A percentile compares a stretch with the other conserved stretches of the same genome.
phyloP scores from a whole-genome alignment of 2,329 filamentous ascomycete species.

The Epichloe gansuensis region DNA sequence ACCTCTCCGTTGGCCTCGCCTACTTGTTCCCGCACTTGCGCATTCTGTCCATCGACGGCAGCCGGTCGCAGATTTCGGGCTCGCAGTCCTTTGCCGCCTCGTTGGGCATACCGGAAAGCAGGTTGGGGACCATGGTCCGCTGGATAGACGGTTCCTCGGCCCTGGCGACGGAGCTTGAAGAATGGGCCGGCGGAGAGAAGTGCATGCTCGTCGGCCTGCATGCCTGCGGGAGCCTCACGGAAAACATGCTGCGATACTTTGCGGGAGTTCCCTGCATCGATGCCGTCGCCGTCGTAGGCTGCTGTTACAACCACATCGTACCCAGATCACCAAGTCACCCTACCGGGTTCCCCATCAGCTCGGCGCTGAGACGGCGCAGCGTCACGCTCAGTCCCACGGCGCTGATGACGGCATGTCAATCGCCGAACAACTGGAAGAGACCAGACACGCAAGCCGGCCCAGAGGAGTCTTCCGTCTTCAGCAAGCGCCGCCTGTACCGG shows the following conservation, averaged over 20 bases:
- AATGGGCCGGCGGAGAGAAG: slow-evolving; percentile 15
- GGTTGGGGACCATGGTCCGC: slow-evolving; percentile 14
- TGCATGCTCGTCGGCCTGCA: slow-evolving; percentile 22
- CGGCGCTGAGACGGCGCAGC: slow-evolving; percentile 11
- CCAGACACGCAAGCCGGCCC: slow-evolving; percentile 5
- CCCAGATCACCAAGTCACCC: slow-evolving; percentile 24
- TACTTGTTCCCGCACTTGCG: slow-evolving; percentile 16
- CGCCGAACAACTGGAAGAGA: slow-evolving; percentile 21
- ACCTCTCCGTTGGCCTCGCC: slow-evolving; percentile 18
- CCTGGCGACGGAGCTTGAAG: slow-evolving; percentile 12
- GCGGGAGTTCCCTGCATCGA: slow-evolving; percentile 10
- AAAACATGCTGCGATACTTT: slow-evolving; percentile 22
- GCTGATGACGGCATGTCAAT: slow-evolving; percentile 21
- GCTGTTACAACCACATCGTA: slow-evolving; percentile 23
- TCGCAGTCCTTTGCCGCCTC: slow-evolving; percentile 13
- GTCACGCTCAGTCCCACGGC: slow-evolving; percentile 19
- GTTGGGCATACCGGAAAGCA: slow-evolving; percentile 11
- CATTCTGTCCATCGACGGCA: slow-evolving; percentile 21
- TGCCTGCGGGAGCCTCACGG: slow-evolving; percentile 21
- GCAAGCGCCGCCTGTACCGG: slow-evolving; percentile 16
- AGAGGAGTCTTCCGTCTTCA: slow-evolving; percentile 11
- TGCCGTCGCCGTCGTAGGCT: slow-evolving; percentile 17
- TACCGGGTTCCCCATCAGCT: slow-evolving; percentile 26
- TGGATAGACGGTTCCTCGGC: slow-evolving; percentile 17
- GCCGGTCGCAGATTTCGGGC: slow-evolving; percentile 17